Conservation (phyloP, 371 early-diverging fungal genomes). For the Chytridium lagenaria region DNA sequence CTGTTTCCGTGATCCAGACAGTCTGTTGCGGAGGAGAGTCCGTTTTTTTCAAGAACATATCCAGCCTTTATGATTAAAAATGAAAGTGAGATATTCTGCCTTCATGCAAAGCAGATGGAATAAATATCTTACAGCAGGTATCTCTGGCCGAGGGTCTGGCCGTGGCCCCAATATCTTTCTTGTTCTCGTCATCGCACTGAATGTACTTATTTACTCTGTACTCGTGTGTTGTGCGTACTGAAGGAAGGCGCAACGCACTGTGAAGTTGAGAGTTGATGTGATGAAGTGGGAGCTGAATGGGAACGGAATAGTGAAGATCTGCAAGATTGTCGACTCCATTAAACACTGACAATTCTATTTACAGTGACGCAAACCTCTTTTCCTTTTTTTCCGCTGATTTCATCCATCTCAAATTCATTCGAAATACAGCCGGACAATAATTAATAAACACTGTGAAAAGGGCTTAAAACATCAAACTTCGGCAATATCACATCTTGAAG, state of each 20-base stretch:
- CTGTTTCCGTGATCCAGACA: conserved; percentile 39
- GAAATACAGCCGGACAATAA: no score
- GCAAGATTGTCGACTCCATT: neutral
- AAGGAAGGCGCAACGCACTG: no score
- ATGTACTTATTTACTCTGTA: no score
- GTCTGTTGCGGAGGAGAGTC: conserved; percentile 17
- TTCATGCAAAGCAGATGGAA: neutral
- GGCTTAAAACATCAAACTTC: no score
- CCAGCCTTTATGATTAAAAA: no score
- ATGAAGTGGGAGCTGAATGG: neutral
- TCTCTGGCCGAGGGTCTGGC: conserved; percentile 40
- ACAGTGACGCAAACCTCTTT: neutral
- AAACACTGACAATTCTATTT: no score
- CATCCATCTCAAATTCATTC: no score
- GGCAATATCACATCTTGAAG: no score
- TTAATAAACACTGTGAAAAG: no score
- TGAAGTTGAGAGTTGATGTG: no score
- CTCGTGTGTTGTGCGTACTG: no score
- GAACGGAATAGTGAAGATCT: neutral
- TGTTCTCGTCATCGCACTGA: conserved; percentile 11
- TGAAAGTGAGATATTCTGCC: no score
- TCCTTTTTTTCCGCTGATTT: neutral
- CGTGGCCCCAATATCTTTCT: conserved; percentile 32
- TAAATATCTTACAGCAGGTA: conserved; percentile 33
- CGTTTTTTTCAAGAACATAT: neutral